These are phyloP conservation scores for Ascochyta viciae-villosae DNA, from an alignment of 2,329 filamentous ascomycete genomes.

Conservation along the genomic window DNA sequence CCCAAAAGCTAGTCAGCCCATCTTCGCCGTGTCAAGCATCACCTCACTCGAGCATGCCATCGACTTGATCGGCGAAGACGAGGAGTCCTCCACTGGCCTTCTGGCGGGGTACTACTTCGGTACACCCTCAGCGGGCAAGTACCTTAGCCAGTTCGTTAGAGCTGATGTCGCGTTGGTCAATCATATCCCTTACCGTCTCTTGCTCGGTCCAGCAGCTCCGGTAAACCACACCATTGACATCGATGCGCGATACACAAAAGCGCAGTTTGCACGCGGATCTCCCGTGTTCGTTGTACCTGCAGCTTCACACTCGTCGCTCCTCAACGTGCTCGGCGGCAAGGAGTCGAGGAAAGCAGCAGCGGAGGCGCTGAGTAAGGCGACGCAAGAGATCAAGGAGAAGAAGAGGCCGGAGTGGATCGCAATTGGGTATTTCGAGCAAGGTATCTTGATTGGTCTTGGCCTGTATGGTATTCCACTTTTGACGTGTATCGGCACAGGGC, in stretches of 20 bases:
- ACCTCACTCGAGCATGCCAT: slow-evolving; percentile 64
- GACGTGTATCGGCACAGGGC: slow-evolving; percentile 32
- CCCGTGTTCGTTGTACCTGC: slow-evolving; percentile 27
- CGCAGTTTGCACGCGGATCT: slow-evolving; percentile 29
- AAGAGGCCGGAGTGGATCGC: slow-evolving; percentile 45
- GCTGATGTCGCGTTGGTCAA: slow-evolving; percentile 62
- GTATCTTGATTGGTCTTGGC: slow-evolving; percentile 45
- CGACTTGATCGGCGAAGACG: slow-evolving; percentile 51
- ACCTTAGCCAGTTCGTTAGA: slow-evolving; percentile 64
- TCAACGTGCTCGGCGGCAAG: slow-evolving; percentile 18
- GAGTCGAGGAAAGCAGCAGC: slow-evolving; percentile 20
- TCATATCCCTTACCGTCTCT: slow-evolving; percentile 62
- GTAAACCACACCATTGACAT: slow-evolving; percentile 23
- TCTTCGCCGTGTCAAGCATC: slow-evolving; percentile 57
- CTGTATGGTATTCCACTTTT: slow-evolving; percentile 43
- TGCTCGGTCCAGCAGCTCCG: slow-evolving; percentile 49
- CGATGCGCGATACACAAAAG: slow-evolving; percentile 25
- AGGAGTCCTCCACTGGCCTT: slow-evolving; percentile 32
- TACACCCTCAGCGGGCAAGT: slow-evolving; percentile 60
- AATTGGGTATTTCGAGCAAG: slow-evolving; percentile 42
- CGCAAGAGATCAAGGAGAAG: slow-evolving; percentile 38
- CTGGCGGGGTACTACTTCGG: slow-evolving; percentile 63
- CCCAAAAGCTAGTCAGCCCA: slow-evolving; percentile 51
- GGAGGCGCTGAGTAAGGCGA: slow-evolving; percentile 23
- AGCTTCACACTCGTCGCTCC: slow-evolving; percentile 26